Evolutionary conservation across 106 monocot species (phyloP).

Genomic region (Posidonia australis): DNA sequence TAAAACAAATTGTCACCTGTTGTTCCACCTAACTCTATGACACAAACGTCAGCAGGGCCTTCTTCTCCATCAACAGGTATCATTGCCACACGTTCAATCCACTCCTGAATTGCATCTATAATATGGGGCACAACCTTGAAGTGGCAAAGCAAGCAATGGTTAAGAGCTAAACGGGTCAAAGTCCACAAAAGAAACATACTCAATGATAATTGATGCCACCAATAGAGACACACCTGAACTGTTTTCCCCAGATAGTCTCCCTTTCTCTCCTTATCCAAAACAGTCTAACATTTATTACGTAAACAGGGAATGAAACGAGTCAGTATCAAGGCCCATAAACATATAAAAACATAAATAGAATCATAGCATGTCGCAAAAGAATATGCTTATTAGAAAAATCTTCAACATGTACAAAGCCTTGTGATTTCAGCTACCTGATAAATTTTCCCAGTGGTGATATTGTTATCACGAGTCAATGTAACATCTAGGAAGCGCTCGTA

Average conservation of each 20-base stretch:
- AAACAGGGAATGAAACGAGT: too few species aligned
- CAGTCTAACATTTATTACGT: slow-evolving; percentile 22
- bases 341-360: not conserved
- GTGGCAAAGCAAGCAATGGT: not conserved
- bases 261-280: slow-evolving; percentile 58
- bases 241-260: slow-evolving; percentile 72
- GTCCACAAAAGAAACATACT: not conserved
- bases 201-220: not conserved
- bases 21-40: slow-evolving; percentile 24
- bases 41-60: slow-evolving; percentile 23
- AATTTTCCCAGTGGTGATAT: slow-evolving; percentile 31
- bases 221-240: slow-evolving; percentile 34
- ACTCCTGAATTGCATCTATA: slow-evolving; percentile 25
- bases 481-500: slow-evolving; percentile 24
- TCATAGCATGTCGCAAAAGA: not conserved
- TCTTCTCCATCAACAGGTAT: slow-evolving; percentile 24
- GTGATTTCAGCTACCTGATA: slow-evolving; percentile 16
- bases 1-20: slow-evolving; percentile 8
- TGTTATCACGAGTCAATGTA: slow-evolving; percentile 24
- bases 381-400: too few species aligned
- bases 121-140: slow-evolving; percentile 28
- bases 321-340: too few species aligned
- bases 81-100: slow-evolving; percentile 18
- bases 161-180: not conserved
- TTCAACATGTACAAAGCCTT: not conserved